Base-by-base conservation (phyloP, 331 rosid species). In the Prunus yedoensis region DNA sequence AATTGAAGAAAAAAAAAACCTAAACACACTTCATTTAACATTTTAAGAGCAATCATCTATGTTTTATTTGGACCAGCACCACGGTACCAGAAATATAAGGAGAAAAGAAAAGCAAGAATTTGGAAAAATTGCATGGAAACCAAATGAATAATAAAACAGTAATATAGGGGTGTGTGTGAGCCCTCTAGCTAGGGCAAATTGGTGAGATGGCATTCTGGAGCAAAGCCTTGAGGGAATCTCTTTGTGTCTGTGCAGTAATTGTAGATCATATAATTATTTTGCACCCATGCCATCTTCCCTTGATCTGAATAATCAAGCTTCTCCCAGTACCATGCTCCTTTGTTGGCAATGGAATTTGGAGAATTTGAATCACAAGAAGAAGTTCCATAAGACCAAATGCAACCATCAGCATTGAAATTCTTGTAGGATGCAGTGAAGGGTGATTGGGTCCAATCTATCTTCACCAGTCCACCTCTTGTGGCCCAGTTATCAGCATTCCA, bases 401-500 rank as follows among this genome's bases (percentile, higher is more conserved):
- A 87, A 0, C 79, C 85, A 25, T 77, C 43, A 14, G 82, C 85
- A 30, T 61, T 81, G 85, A 83, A 85, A 51, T 74, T 83, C 35
- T 57, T 73, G 69, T 57, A 88, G 8, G 73, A 67, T 2, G 89
- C 88, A 0, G 67, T 74, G 74, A 88, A 88, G 1, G 92, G 90
- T 3, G 84, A 87, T 69, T 76, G 43, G 0, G 66, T 74, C 92
- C 92, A 88, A 67, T 88, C 82, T 1, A 86, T 86, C 77, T 86
- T 86, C 8, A 82, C 86, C 0, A 78, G 78, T 18, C 90, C 88
- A 2, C 91, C 86, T 30, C 86, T 76, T 4, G 91, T 88, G 1
- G 91, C 91, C 91, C 91, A 87, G 46, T 83, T 82, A 70, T 88
- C 91, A 0, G 91, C 91, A 68, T 85, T 82, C 92, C 92, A 86